Percentiles rank a stretch among this genome's conserved stretches.
Conservation (phyloP, 2,329 filamentous ascomycete genomes). For the Plectosphaerella plurivora region DNA sequence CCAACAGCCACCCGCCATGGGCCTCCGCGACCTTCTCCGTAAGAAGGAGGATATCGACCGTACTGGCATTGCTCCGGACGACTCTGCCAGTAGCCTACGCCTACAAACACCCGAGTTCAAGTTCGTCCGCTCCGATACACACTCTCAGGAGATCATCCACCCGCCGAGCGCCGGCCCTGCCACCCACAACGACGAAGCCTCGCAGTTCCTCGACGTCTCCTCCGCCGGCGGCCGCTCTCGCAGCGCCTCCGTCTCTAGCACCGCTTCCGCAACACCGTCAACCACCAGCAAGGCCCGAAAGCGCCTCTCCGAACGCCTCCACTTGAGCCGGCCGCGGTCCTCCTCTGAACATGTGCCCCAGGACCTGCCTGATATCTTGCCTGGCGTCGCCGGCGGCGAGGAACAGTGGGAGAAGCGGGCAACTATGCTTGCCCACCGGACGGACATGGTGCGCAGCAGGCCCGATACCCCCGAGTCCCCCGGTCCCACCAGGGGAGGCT, state of each 20-base stretch:
- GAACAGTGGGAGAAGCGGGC: conserved; percentile 89
- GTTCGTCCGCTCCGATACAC: conserved; percentile 80
- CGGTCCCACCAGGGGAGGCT: conserved; percentile 1
- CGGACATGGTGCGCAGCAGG: conserved; percentile 41
- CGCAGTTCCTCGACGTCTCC: conserved; percentile 31
- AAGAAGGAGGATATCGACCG: conserved; percentile 45
- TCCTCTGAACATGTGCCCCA: conserved; percentile 72
- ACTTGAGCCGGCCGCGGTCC: conserved; percentile 53
- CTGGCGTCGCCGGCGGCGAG: conserved; percentile 51
- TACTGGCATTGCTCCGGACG: conserved; percentile 21
- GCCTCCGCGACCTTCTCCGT: conserved; percentile 47
- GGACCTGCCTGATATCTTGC: conserved; percentile 71
- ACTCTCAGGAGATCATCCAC: conserved; percentile 71
- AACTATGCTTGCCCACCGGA: conserved; percentile 74
- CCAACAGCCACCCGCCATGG: conserved; percentile 31
- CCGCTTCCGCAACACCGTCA: conserved; percentile 18
- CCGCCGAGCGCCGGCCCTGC: conserved; percentile 46
- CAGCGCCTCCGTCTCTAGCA: conserved; percentile 41
- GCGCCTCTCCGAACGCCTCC: conserved; percentile 66
- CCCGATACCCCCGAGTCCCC: conserved; percentile 30
- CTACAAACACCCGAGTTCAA: conserved; percentile 61
- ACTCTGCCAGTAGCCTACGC: conserved; percentile 21
- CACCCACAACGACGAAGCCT: conserved; percentile 15
- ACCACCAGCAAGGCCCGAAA: conserved; percentile 25
- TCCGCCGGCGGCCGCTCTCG: conserved; percentile 38